Conservation (phyloP, 2,329 filamentous ascomycete species). For the Macroventuria anomochaeta region DNA sequence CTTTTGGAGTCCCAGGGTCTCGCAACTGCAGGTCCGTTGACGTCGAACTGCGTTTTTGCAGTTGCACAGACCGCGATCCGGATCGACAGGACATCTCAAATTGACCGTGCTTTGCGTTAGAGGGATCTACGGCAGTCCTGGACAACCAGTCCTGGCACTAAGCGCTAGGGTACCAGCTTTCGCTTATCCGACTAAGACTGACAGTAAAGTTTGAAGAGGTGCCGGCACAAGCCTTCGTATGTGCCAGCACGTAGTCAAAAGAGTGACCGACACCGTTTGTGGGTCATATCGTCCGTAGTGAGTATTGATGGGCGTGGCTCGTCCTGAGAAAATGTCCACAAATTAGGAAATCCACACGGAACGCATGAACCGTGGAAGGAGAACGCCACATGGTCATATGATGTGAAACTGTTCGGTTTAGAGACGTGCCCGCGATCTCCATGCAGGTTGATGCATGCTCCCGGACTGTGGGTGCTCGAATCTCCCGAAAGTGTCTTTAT, state of each 20-base stretch:
- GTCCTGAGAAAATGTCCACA: neutral
- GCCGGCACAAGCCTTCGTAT: constrained; percentile 12
- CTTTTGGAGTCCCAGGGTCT: constrained; percentile 16
- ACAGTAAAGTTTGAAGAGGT: constrained; percentile 23
- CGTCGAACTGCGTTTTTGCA: neutral
- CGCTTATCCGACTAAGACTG: constrained; percentile 12
- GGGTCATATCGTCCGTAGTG: constrained; percentile 13
- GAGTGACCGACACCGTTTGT: constrained; percentile 21
- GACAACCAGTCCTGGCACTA: constrained; percentile 26
- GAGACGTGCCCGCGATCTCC: constrained; percentile 3
- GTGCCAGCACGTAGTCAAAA: constrained; percentile 18
- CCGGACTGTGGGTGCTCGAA: neutral
- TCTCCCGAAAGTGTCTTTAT: constrained; percentile 7
- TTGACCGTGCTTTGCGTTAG: constrained; percentile 18
- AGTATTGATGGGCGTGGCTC: constrained; percentile 12
- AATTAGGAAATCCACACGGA: neutral
- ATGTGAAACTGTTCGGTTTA: constrained; percentile 7
- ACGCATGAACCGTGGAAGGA: constrained; percentile 2
- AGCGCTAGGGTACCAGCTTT: constrained; percentile 20
- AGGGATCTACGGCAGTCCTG: constrained; percentile 24
- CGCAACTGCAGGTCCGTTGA: constrained; percentile 14
- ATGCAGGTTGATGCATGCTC: constrained; percentile 12
- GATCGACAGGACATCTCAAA: constrained; percentile 16
- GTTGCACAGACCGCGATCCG: constrained; percentile 7
- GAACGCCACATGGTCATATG: constrained; percentile 1